Evolutionary conservation across 495 filamentous ascomycete species (phyloP).

Genomic region (Neurospora cerealis): DNA sequence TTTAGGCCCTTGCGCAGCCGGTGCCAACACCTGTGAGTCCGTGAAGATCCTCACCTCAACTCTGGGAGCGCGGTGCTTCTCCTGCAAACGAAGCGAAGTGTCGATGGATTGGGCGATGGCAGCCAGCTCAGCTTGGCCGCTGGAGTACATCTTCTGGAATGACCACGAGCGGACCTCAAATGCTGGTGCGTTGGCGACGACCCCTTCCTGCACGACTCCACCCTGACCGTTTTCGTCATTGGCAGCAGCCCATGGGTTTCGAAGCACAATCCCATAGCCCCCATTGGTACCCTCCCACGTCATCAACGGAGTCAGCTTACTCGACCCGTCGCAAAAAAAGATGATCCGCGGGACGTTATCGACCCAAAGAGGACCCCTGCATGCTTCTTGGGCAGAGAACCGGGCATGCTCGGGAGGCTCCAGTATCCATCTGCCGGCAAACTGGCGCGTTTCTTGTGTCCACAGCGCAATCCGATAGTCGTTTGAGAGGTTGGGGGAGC

Average conservation of each 20-base stretch:
- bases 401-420: fast-evolving
- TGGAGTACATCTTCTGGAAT: background rate
- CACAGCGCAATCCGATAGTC: background rate
- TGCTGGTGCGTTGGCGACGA: too few relatives aligned
- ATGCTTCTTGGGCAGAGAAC: background rate
- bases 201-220: too few relatives aligned
- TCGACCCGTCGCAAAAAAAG: background rate
- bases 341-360: background rate
- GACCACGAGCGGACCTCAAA: background rate
- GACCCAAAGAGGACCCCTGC: background rate
- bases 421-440: background rate
- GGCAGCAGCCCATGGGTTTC: background rate
- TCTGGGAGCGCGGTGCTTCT: background rate
- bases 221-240: background rate
- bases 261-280: background rate
- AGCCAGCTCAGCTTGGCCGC: background rate
- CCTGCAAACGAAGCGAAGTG: background rate
- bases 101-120: background rate
- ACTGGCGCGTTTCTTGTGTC: background rate
- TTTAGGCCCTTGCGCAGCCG: background rate
- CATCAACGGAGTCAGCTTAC: background rate
- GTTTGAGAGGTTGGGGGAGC: background rate
- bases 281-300: background rate
- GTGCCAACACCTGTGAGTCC: background rate
- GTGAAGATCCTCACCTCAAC: background rate